Evolutionary conservation across 345 rosid species (phyloP), one percentile per base, ranked within the genome.

Genomic region (Hibiscus mutabilis): DNA sequence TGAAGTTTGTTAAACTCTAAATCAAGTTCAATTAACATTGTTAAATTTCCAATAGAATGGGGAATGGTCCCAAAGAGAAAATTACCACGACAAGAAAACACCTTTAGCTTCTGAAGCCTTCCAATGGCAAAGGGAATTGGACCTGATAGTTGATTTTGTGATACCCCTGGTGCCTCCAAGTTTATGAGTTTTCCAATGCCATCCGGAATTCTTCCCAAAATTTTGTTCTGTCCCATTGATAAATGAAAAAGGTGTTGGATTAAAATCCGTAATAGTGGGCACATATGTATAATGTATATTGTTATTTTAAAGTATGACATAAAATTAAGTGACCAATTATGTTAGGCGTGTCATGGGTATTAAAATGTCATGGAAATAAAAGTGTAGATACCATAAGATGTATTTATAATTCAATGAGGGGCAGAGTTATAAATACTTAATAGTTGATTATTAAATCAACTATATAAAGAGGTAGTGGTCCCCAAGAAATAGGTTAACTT

Each of bases 141-240:
- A 7, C 71, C 59, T 8, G 59, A 49, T 22, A 49, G 1, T 3
- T 1, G 59, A 29, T 67, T 67, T 1, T 0, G 0, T 0, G 14
- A 3, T 11, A 4, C 13, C 14, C 0, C 6, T 2, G 49, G 71
- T 10, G 4, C 1, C 14, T 67, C 59, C 40, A 67, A 49, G 12
- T 67, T 67, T 44, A 49, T 16, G 6, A 67, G 59, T 49, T 67
- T 44, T 31, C 12, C 24, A 35, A 62, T 35, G 3, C 66, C 47
- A 3, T 1, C 46, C 14, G 78, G 78, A 0, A 77, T 47, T n/a
- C 31, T 55, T 13, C 83, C 83, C 8, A 1, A 2, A 12, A 80
- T 29, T 9, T 27, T 52, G 40, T 77, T 80, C 0, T 0, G 0
- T 2, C 8, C 7, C 0, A 74, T 5, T 0, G 0, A 0, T 4